Conservation (phyloP, 2,329 filamentous ascomycete genomes). For the Pseudomassariella vexata region DNA sequence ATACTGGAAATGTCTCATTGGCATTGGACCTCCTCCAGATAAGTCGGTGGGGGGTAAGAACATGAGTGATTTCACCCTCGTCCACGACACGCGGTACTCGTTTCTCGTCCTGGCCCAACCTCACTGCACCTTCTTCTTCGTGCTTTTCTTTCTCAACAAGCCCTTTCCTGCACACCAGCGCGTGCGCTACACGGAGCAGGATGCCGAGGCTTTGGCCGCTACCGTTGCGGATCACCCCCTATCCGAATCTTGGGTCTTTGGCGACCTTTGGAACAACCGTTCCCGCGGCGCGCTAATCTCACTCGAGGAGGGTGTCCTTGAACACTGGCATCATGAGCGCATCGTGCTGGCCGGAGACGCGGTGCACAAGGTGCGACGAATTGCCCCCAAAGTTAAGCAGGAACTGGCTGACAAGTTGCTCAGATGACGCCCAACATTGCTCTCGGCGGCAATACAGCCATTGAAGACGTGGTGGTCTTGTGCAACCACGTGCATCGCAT, state of each 20-base stretch:
- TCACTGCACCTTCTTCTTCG: slow-evolving; percentile 7
- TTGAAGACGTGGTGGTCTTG: slow-evolving; percentile 3
- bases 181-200: slow-evolving; percentile 7
- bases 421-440: slow-evolving; percentile 5
- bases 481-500: slow-evolving; percentile 2
- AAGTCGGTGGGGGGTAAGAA: slow-evolving; percentile 9
- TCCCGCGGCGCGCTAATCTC: slow-evolving; percentile 17
- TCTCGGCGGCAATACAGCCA: slow-evolving; percentile 5
- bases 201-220: slow-evolving; percentile 14
- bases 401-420: background rate
- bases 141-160: slow-evolving; percentile 7
- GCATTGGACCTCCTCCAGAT: slow-evolving; percentile 6
- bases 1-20: slow-evolving; percentile 24
- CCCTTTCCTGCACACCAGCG: slow-evolving; percentile 4
- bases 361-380: slow-evolving; percentile 24
- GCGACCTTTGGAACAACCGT: slow-evolving; percentile 19
- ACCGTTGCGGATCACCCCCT: slow-evolving; percentile 16
- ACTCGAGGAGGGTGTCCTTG: slow-evolving; percentile 26
- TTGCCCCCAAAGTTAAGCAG: background rate
- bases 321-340: slow-evolving; percentile 26
- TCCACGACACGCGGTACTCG: slow-evolving; percentile 5
- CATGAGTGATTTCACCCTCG: slow-evolving; percentile 4
- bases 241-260: slow-evolving; percentile 18
- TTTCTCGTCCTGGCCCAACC: slow-evolving; percentile 5
- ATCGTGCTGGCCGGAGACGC: slow-evolving; percentile 30